These are phyloP conservation scores for Leptographium procerum DNA, from an alignment of 2,329 filamentous ascomycete genomes.

Conservation along the genomic window DNA sequence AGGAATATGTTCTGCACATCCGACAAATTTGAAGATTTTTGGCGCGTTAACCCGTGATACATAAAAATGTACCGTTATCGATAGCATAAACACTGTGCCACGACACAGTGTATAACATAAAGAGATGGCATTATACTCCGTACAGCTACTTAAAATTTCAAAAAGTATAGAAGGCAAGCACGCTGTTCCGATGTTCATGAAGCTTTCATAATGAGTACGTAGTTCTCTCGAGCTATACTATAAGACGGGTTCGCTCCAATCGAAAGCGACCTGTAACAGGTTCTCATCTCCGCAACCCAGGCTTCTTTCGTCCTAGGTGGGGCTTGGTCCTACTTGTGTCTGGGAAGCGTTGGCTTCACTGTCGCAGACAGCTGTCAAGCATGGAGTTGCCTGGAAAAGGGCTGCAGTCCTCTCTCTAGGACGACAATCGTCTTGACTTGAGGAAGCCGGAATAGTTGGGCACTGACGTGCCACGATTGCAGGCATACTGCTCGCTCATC, in stretches of 20 bases:
- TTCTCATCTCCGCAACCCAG: background rate
- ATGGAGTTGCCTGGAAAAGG: background rate
- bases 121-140: too few species aligned
- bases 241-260: background rate
- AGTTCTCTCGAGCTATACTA: background rate
- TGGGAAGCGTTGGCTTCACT: background rate
- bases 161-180: background rate
- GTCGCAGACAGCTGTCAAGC: background rate
- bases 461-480: background rate
- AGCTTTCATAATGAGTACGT: background rate
- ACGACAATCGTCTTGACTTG: background rate
- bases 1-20: background rate
- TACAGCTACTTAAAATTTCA: too few species aligned
- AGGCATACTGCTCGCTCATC: background rate
- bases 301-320: background rate
- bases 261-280: background rate
- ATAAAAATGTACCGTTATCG: conserved; percentile 17
- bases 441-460: background rate
- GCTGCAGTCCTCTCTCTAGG: background rate
- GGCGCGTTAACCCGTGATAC: conserved; percentile 2
- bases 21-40: conserved; percentile 8
- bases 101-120: background rate
- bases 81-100: conserved; percentile 5
- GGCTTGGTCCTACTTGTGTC: background rate
- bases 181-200: background rate